Conservation (phyloP, 495 filamentous ascomycete species). For the Penicillium psychrofluorescens region DNA sequence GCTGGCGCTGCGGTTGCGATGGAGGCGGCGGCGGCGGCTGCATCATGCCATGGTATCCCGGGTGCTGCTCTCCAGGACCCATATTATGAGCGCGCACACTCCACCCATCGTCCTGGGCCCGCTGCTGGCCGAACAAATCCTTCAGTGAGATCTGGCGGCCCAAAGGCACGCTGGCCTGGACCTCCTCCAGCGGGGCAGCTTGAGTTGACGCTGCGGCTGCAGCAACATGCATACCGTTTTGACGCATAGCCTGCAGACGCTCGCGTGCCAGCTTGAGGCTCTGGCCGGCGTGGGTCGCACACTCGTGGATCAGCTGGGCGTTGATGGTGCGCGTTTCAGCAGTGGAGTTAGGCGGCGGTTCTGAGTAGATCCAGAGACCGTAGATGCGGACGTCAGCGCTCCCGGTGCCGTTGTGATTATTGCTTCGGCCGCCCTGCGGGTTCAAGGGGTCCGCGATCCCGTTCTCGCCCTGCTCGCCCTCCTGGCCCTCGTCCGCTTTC, state of each 20-base stretch:
- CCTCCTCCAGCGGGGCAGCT: slow-evolving; percentile 22
- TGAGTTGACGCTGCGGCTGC: slow-evolving; percentile 23
- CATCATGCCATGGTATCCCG: slow-evolving; percentile 8
- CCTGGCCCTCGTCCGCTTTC: slow-evolving; percentile 26
- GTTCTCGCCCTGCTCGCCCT: slow-evolving; percentile 4
- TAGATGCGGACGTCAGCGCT: slow-evolving; percentile 32
- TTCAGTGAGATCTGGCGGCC: slow-evolving; percentile 46
- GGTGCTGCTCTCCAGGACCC: slow-evolving; percentile 9
- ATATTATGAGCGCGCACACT: slow-evolving; percentile 40
- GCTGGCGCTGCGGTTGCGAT: slow-evolving; percentile 11
- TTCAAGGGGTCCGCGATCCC: slow-evolving; percentile 12
- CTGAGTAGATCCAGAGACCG: slow-evolving; percentile 61
- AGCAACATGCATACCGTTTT: slow-evolving; percentile 30
- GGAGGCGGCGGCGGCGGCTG: slow-evolving; percentile 10
- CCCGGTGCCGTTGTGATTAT: slow-evolving; percentile 4
- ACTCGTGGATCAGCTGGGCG: slow-evolving; percentile 46
- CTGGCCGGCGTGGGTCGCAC: slow-evolving; percentile 42
- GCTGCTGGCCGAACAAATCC: slow-evolving; percentile 50
- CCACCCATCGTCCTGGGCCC: slow-evolving; percentile 44
- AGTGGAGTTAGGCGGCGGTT: slow-evolving; percentile 46
- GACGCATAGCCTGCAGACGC: slow-evolving; percentile 31
- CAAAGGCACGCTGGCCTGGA: slow-evolving; percentile 37
- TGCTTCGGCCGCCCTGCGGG: slow-evolving; percentile 2
- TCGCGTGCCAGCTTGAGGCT: slow-evolving; percentile 38
- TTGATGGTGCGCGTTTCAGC: slow-evolving; percentile 42